These are phyloP conservation scores for Nakaseomyces bracarensis DNA, from an alignment of 1,139 yeast species.

Conservation along the genomic window DNA sequence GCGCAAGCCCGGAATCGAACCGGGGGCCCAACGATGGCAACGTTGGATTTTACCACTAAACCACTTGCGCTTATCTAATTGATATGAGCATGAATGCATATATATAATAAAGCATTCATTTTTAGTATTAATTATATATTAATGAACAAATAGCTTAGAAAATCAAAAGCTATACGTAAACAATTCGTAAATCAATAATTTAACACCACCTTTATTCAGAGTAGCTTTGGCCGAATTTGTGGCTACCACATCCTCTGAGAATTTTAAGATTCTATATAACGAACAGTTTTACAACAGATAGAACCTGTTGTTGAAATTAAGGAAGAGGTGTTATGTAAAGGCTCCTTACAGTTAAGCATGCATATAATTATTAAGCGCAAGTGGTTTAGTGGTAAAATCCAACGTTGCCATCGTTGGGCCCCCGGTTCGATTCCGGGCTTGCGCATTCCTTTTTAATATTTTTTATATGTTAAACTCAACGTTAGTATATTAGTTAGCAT, in stretches of 20 bases:
- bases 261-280: too few relatives aligned
- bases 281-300: too few relatives aligned
- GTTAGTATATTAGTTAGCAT: neutral
- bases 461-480: neutral
- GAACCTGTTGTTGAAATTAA: too few relatives aligned
- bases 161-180: too few relatives aligned
- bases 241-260: too few relatives aligned
- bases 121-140: neutral
- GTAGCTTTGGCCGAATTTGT: too few relatives aligned
- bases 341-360: neutral
- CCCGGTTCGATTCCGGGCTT: constrained; percentile 6
- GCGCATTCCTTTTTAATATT: neutral
- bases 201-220: too few relatives aligned
- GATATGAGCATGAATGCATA: too few relatives aligned
- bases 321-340: too few relatives aligned
- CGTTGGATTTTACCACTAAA: constrained; percentile 10
- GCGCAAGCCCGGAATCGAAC: constrained; percentile 11
- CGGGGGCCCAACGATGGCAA: constrained; percentile 11
- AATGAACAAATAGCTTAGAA: too few relatives aligned
- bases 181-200: too few relatives aligned
- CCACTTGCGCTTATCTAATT: constrained; percentile 7
- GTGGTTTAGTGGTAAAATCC: constrained; percentile 5
- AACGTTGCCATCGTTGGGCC: constrained; percentile 6
- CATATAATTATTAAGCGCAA: neutral
- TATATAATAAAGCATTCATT: too few relatives aligned